These are phyloP conservation scores for Boletus fagicola DNA, from an alignment of 768 basidiomycete genomes.

Conservation along the genomic window DNA sequence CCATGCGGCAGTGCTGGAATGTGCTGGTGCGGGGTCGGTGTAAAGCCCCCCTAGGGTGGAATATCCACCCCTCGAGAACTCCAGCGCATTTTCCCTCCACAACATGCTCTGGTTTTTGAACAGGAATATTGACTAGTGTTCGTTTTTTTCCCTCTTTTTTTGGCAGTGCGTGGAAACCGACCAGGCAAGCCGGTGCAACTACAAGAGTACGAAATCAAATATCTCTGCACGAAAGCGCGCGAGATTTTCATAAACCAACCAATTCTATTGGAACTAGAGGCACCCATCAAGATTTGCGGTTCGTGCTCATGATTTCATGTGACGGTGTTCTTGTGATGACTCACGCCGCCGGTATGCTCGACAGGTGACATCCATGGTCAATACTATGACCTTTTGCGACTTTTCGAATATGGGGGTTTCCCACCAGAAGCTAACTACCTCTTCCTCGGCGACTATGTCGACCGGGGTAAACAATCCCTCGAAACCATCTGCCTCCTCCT, in stretches of 20 bases:
- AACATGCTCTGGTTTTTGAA: background rate
- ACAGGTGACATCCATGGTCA: slow-evolving; percentile 98
- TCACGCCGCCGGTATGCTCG: slow-evolving; percentile 19
- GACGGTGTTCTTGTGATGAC: slow-evolving; percentile 17
- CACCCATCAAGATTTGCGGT: slow-evolving; percentile 99
- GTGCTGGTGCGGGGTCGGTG: slow-evolving; percentile 1
- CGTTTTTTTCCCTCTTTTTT: slow-evolving; percentile 16
- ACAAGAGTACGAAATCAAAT: slow-evolving; percentile 99
- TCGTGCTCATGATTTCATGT: slow-evolving; percentile 30
- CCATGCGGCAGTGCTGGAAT: slow-evolving; percentile 20
- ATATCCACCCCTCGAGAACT: background rate
- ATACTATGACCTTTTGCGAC: slow-evolving; percentile 96
- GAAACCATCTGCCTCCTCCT: slow-evolving; percentile 99
- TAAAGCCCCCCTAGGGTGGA: slow-evolving; percentile 6
- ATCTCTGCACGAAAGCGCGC: slow-evolving; percentile 96
- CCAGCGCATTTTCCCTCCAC: background rate
- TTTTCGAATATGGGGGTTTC: slow-evolving; percentile 99
- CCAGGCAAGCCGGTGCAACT: slow-evolving; percentile 98
- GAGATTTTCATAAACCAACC: slow-evolving; percentile 99
- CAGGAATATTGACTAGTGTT: slow-evolving; percentile 16
- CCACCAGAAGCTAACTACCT: slow-evolving; percentile 99
- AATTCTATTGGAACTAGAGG: slow-evolving; percentile 95
- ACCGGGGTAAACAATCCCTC: slow-evolving; percentile 97
- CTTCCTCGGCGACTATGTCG: slow-evolving; percentile 99
- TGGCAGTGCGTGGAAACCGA: slow-evolving; percentile 91